phyloP scores from a whole-genome alignment of 148 eudicot species.

The Rhododendron simsii region DNA sequence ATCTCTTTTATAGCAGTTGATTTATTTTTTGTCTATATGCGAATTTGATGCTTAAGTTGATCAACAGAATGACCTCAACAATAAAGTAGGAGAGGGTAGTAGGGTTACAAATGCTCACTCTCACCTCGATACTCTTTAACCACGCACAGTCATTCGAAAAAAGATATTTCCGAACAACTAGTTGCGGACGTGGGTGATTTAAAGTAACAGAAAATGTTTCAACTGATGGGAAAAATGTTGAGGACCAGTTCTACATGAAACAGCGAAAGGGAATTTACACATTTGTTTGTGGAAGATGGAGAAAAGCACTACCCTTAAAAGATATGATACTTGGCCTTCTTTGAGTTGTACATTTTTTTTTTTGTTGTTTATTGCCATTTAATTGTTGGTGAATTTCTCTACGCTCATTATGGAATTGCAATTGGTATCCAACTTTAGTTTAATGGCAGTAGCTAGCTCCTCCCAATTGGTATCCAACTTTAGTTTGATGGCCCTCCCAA shows the following conservation, averaged over 20 bases:
- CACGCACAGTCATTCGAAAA: conserved; percentile 18
- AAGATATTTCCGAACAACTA: conserved; percentile 39
- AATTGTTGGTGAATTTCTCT: too few species aligned
- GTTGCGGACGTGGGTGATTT: conserved; percentile 40
- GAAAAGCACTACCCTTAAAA: too few species aligned
- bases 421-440: too few species aligned
- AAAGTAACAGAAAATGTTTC: conserved; percentile 37
- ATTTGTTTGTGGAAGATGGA: too few species aligned
- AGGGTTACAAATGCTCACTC: conserved; percentile 20
- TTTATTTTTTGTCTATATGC: not conserved
- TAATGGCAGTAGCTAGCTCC: too few species aligned
- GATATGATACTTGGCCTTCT: too few species aligned
- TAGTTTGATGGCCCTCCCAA: too few species aligned
- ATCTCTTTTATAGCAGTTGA: not conserved
- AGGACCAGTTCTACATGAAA: conserved; percentile 23
- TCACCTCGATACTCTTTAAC: conserved; percentile 23
- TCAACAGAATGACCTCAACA: conserved; percentile 24
- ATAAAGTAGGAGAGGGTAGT: conserved; percentile 33
- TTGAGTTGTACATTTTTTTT: too few species aligned
- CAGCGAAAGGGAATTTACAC: too few species aligned
- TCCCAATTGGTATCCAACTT: too few species aligned
- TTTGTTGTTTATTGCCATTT: too few species aligned
- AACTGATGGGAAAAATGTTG: conserved; percentile 33
- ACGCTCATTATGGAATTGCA: too few species aligned
- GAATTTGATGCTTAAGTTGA: conserved; percentile 43